These are phyloP conservation scores for Plasmodium sp. DNA, from an alignment of 169 alveolate species.

Conservation along the genomic window DNA sequence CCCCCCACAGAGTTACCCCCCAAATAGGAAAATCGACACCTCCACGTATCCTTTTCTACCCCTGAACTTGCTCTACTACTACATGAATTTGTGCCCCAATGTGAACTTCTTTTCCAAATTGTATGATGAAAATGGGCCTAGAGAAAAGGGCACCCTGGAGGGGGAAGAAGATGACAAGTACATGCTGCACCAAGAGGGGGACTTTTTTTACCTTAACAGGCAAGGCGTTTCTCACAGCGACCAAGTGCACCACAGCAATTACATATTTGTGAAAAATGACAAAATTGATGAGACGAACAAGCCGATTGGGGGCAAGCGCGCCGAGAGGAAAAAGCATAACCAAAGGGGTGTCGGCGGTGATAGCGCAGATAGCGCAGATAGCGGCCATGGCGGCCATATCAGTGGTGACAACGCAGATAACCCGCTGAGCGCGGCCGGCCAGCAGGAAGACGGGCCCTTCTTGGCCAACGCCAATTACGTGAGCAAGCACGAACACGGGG, in stretches of 20 bases:
- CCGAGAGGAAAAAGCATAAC: background rate
- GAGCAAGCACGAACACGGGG: conserved; percentile 13
- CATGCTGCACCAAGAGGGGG: background rate
- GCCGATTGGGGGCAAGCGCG: conserved; percentile 13
- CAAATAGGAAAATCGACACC: background rate
- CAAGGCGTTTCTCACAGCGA: conserved; percentile 1
- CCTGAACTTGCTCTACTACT: conserved; percentile 44
- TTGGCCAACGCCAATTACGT: conserved; percentile 24
- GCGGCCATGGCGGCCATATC: background rate
- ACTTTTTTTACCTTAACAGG: conserved; percentile 3
- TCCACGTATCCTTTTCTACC: conserved; percentile 37
- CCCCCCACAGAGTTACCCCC: background rate
- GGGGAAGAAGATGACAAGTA: background rate
- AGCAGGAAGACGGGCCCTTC: background rate
- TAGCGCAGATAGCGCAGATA: background rate
- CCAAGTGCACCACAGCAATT: conserved; percentile 2
- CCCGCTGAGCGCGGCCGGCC: background rate
- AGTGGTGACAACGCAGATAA: background rate
- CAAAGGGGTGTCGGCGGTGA: background rate
- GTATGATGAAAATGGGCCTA: conserved; percentile 7
- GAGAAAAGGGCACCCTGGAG: background rate
- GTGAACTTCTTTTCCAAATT: conserved; percentile 12
- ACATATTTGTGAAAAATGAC: conserved; percentile 29
- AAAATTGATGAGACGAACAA: conserved; percentile 59
- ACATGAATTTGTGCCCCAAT: conserved; percentile 49